A percentile compares a stretch with the other conserved stretches of the same genome.
phyloP scores from a whole-genome alignment of 1,284 basidiomycete genomes.

The Apiotrichum porosum region DNA sequence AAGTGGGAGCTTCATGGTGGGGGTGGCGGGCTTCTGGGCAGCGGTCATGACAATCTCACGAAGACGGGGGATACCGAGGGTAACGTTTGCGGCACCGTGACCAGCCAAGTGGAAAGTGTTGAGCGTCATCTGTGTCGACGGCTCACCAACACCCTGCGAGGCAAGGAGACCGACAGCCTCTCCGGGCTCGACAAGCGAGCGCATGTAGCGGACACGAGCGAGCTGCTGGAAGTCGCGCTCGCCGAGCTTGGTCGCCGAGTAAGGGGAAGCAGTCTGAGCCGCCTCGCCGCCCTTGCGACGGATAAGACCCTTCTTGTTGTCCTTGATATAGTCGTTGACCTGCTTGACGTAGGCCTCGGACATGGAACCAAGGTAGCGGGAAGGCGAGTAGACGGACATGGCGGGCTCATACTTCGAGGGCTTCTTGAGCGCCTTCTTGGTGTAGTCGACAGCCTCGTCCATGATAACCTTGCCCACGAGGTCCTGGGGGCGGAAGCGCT shows the following conservation, averaged over 20 bases:
- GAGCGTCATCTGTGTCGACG: slow-evolving; percentile 99
- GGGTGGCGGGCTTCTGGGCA: slow-evolving; percentile 91
- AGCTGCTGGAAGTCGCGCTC: slow-evolving; percentile 66
- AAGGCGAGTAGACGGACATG: slow-evolving; percentile 73
- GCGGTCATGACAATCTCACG: slow-evolving; percentile 99
- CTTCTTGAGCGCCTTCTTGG: slow-evolving; percentile 84
- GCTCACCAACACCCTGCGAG: slow-evolving; percentile 98
- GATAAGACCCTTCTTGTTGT: slow-evolving; percentile 72
- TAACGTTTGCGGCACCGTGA: slow-evolving; percentile 98
- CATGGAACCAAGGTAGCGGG: slow-evolving; percentile 77
- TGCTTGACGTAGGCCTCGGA: slow-evolving; percentile 87
- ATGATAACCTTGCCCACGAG: slow-evolving; percentile 62
- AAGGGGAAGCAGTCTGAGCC: slow-evolving; percentile 50
- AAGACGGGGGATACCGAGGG: slow-evolving; percentile 95
- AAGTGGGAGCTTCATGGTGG: slow-evolving; percentile 91
- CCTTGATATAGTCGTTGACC: slow-evolving; percentile 72
- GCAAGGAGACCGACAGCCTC: slow-evolving; percentile 96
- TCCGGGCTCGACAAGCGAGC: slow-evolving; percentile 90
- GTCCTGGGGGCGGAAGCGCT: slow-evolving; percentile 64
- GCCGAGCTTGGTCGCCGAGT: slow-evolving; percentile 36
- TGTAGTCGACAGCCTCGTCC: slow-evolving; percentile 66
- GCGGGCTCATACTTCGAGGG: slow-evolving; percentile 65
- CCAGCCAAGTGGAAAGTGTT: slow-evolving; percentile 99
- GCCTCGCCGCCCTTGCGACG: slow-evolving; percentile 51
- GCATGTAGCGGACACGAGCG: slow-evolving; percentile 88